These are phyloP conservation scores for Candida albicans DNA, from an alignment of 1,139 yeast species.

Conservation along the genomic window DNA sequence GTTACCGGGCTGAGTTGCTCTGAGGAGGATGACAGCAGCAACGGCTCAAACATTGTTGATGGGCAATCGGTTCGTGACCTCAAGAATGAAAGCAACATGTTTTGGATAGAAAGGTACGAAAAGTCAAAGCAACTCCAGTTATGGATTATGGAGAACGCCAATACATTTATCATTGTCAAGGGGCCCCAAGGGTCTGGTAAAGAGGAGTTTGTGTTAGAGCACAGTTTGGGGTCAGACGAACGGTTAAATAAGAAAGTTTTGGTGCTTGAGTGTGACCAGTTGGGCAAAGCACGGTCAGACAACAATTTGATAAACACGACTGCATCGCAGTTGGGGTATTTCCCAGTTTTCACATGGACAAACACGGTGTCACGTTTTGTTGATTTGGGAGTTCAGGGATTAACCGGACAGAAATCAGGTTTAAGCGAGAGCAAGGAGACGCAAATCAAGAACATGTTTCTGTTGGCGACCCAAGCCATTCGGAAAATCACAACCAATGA, in stretches of 20 bases:
- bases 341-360: constrained; percentile 92
- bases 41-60: constrained; percentile 5
- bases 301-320: constrained; percentile 63
- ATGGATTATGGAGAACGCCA: constrained; percentile 81
- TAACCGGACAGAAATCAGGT: constrained; percentile 94
- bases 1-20: constrained; percentile 16
- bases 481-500: constrained; percentile 58
- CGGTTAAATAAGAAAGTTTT: constrained; percentile 54
- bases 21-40: constrained; percentile 9
- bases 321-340: constrained; percentile 82
- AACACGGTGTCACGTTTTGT: constrained; percentile 75
- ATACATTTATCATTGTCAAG: constrained; percentile 79
- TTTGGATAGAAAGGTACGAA: constrained; percentile 74
- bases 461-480: constrained; percentile 70
- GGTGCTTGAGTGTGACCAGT: constrained; percentile 73
- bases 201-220: constrained; percentile 71
- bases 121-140: constrained; percentile 66
- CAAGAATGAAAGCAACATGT: constrained; percentile 27
- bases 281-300: constrained; percentile 75
- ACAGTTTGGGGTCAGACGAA: constrained; percentile 53
- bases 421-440: constrained; percentile 81
- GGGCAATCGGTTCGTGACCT: constrained; percentile 7
- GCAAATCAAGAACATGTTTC: constrained; percentile 79
- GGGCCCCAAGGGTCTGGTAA: constrained; percentile 98
- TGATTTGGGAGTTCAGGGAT: constrained; percentile 84